Conservation (phyloP, 805 yeast genomes). For the Schizosaccharomyces japonicus region DNA sequence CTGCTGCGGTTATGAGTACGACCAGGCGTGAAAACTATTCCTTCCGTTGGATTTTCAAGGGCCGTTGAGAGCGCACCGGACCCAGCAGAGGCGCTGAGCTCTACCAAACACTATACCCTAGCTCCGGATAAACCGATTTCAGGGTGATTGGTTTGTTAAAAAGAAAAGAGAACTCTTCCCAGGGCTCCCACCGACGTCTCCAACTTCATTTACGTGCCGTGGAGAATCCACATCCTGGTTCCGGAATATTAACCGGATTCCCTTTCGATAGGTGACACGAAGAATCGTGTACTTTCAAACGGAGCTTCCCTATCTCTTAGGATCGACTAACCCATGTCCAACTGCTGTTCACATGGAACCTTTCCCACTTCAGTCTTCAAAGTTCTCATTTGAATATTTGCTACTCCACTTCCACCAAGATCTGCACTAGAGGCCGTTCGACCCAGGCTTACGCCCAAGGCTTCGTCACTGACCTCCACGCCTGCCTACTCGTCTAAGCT, state of each 20-base stretch:
- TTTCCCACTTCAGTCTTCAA: conserved; percentile 23
- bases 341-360: conserved; percentile 23
- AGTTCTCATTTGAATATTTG: conserved; percentile 22
- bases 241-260: conserved; percentile 24
- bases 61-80: conserved; percentile 22
- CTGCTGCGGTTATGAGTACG: conserved; percentile 25
- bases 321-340: conserved; percentile 23
- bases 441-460: conserved; percentile 21
- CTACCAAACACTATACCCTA: conserved; percentile 21
- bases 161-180: conserved; percentile 24
- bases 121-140: conserved; percentile 22
- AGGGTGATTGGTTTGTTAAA: conserved; percentile 21
- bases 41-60: conserved; percentile 23
- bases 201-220: conserved; percentile 23
- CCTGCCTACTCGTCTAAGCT: conserved; percentile 22
- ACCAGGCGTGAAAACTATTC: conserved; percentile 21
- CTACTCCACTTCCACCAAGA: conserved; percentile 23
- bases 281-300: conserved; percentile 19
- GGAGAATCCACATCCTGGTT: conserved; percentile 22
- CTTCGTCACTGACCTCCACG: conserved; percentile 21
- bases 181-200: conserved; percentile 23
- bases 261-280: conserved; percentile 20
- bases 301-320: conserved; percentile 22
- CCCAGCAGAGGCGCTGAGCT: conserved; percentile 19
- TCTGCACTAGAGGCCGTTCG: conserved; percentile 22